Percentiles rank a stretch among this genome's conserved stretches.
Conservation (phyloP, 139 green algal species). For the Nannochloris sp. region DNA sequence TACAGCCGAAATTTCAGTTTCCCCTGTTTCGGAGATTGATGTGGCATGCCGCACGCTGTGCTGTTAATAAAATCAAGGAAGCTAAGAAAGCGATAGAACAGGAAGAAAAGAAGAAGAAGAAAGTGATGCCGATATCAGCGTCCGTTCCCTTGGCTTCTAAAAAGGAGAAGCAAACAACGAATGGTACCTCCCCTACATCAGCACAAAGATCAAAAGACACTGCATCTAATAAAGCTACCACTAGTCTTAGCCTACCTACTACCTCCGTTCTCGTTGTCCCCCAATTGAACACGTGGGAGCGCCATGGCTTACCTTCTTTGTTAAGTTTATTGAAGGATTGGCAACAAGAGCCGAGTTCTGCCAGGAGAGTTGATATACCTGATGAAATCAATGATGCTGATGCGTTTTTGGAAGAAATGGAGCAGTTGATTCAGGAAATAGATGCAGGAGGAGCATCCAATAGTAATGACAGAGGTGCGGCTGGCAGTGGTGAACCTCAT, state of each 20-base stretch:
- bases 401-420: conserved; percentile 6
- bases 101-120: not conserved
- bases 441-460: not conserved
- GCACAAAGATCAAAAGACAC: too few species aligned
- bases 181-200: too few species aligned
- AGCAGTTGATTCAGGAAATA: not conserved
- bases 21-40: conserved; percentile 33
- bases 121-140: not conserved
- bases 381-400: not conserved
- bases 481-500: not conserved
- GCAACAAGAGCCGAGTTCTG: not conserved
- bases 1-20: conserved; percentile 32
- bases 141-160: not conserved
- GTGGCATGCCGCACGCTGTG: conserved; percentile 22
- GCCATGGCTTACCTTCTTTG: conserved; percentile 7
- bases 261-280: not conserved
- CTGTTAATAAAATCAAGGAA: not conserved
- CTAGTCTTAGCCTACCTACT: not conserved
- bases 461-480: not conserved
- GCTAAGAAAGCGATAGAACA: not conserved
- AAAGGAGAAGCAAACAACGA: not conserved
- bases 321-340: not conserved
- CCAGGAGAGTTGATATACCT: not conserved
- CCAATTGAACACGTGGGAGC: conserved; percentile 7
- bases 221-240: too few species aligned